Evolutionary conservation across 352 stramenopile species (phyloP).

Genomic region (Pythium aphanidermatum): DNA sequence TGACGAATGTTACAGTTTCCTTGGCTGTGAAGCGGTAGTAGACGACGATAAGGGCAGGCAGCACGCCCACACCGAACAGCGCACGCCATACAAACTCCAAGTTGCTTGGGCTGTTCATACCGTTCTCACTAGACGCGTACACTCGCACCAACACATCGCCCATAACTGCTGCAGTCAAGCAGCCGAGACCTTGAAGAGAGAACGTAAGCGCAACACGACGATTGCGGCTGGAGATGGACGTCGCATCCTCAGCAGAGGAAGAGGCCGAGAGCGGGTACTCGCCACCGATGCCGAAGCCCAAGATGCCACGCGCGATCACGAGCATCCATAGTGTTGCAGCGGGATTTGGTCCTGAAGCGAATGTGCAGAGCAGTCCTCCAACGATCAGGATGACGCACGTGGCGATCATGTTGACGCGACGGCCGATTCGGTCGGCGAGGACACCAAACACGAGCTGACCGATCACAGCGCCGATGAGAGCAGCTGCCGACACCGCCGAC

Average conservation of each 20-base stretch:
- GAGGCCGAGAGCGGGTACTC: constrained; percentile 45
- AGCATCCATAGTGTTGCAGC: constrained; percentile 55
- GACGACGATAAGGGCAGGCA: constrained; percentile 55
- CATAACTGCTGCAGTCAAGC: constrained; percentile 44
- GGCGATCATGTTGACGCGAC: constrained; percentile 58
- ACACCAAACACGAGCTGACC: constrained; percentile 51
- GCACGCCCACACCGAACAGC: constrained; percentile 54
- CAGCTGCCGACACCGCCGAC: constrained; percentile 23
- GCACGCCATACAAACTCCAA: constrained; percentile 61
- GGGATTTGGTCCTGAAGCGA: constrained; percentile 35
- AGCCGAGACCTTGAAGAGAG: constrained; percentile 55
- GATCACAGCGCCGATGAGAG: constrained; percentile 25
- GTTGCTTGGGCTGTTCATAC: constrained; percentile 27
- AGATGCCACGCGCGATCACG: constrained; percentile 43
- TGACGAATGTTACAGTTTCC: constrained; percentile 41
- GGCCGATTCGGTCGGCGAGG: constrained; percentile 57
- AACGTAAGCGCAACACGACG: constrained; percentile 46
- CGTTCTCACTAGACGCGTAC: constrained; percentile 30
- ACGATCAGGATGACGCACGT: constrained; percentile 64
- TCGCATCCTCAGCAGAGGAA: constrained; percentile 52
- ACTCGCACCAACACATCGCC: constrained; percentile 55
- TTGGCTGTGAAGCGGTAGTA: constrained; percentile 59
- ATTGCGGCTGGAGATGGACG: constrained; percentile 36
- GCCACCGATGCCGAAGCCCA: constrained; percentile 59
- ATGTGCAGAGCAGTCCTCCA: constrained; percentile 53